Base-by-base conservation (phyloP, 805 yeast genomes). In the Starmerella kuoi region DNA sequence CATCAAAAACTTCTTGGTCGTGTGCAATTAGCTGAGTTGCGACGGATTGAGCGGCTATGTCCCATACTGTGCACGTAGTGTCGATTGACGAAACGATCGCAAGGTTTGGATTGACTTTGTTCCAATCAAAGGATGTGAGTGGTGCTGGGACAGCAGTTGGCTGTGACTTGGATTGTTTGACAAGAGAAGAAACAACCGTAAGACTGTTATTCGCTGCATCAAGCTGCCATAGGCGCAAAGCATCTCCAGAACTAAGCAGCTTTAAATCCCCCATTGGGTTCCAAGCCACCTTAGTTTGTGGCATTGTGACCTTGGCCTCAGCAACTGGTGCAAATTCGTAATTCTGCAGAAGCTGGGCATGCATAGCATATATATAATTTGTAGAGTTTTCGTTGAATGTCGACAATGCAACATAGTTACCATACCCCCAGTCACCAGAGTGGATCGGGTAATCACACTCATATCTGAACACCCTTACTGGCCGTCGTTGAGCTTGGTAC, bases 51-150 rank as follows among this genome's bases (percentile, higher is more conserved):
- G 75, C 70, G 20, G 67, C 61, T 25, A 86, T 60, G 61, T 91
- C 97, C 97, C 98, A 91, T 3, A 86, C 76, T 0, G 97, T 87
- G 62, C 98, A 91, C 0, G 98, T 91, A 1, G 98, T 91, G 62
- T 91, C 98, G 9, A 88, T 83, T 18, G 91, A 78, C 48, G 88
- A 74, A 1, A 96, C 84, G 28, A 91, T 79, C 18, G 86, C 71
- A 31, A 76, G 61, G 37, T 74, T 73, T 2, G 83, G 73, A 53
- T 83, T 87, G 1, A 69, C 66, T 28, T 68, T 63, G 63, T 82
- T 85, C 96, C 98, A 91, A 62, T 91, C 95, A 54, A 91, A 84
- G 2, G 94, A 77, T 0, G 97, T 87, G 40, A 91, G 70, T 4
- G 98, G 98, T 1, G 98, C 94, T 2, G 50, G 42, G 15, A 42